These are phyloP conservation scores for Fraxinus americana DNA, from an alignment of 257 asterid genomes.

Conservation along the genomic window DNA sequence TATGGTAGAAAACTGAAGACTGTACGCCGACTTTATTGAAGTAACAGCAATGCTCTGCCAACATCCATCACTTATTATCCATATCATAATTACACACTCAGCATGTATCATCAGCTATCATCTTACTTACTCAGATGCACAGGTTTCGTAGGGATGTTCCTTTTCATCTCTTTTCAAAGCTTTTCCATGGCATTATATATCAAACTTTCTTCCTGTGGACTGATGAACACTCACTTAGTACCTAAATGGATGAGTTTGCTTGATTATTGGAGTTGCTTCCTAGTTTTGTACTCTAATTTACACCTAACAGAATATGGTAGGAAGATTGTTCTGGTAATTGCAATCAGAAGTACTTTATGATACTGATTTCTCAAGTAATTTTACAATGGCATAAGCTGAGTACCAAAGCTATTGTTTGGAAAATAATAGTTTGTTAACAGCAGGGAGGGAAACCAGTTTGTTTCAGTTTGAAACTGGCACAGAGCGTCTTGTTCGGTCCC, in stretches of 20 bases:
- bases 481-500: not conserved
- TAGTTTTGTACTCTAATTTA: not conserved
- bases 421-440: not conserved
- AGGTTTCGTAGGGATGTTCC: not conserved
- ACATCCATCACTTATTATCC: conserved; percentile 4
- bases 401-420: not conserved
- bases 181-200: not conserved
- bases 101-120: conserved; percentile 1
- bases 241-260: not conserved
- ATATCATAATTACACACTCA: conserved; percentile 9
- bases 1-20: not conserved
- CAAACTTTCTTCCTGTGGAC: not conserved
- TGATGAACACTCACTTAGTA: not conserved
- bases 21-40: not conserved
- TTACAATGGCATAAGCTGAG: not conserved
- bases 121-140: not conserved
- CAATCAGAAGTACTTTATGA: not conserved
- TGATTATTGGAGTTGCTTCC: not conserved
- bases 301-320: not conserved
- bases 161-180: not conserved
- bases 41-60: not conserved
- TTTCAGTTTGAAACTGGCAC: conserved; percentile 5
- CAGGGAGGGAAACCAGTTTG: not conserved
- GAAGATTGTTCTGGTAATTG: not conserved
- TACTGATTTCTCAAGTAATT: not conserved